Evolutionary conservation across 139 green algal genomes (phyloP), one percentile per base, ranked within the genome.

Genomic region (Chlamydomonas schloesseri): DNA sequence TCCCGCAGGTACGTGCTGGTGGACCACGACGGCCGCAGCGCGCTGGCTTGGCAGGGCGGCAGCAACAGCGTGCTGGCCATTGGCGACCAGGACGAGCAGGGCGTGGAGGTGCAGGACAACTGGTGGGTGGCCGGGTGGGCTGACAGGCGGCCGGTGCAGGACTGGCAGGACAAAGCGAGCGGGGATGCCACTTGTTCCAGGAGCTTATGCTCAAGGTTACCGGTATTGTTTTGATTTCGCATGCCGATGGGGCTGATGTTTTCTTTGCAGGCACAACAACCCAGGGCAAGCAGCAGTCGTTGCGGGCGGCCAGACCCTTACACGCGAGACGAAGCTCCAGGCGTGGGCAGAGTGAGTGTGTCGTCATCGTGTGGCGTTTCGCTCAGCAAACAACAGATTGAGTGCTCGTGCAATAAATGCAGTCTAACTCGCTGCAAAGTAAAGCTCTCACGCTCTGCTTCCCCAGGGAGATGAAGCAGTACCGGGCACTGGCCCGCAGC

Each of bases 1-100:
- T n/a, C n/a, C n/a, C n/a, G n/a, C 55, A 87, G 81, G 67, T 92
- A 92, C 57, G 89, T 92, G 29, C 60, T 92, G 20, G 81, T 92
- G 37, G 82, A 92, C 34, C 84, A 84, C 71, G 75, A 89, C 60
- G 86, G 81, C 17, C 89, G 82, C 36, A n/a, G 53, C 15, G 67
- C 89, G 0, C 69, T 92, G 21, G 75, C 85, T 24, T 92, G 89
- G 89, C 89, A 92, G 81, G 86, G 58, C 42, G 88, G 82, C 67
- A 68, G 78, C 72, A 89, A 91, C 64, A 74, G 82, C 31, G 88
- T 89, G 53, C 83, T 91, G 83, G 83, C 87, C 1, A 18, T 90
- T 2, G 73, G 81, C 1, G 80, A 84, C 42, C 53, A 82, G 33
- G 80, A 84, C 55, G 77, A 82, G 55, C 71, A 90, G 34, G 84